Conservation (phyloP, 345 rosid genomes). For the Lepidium didymum region DNA sequence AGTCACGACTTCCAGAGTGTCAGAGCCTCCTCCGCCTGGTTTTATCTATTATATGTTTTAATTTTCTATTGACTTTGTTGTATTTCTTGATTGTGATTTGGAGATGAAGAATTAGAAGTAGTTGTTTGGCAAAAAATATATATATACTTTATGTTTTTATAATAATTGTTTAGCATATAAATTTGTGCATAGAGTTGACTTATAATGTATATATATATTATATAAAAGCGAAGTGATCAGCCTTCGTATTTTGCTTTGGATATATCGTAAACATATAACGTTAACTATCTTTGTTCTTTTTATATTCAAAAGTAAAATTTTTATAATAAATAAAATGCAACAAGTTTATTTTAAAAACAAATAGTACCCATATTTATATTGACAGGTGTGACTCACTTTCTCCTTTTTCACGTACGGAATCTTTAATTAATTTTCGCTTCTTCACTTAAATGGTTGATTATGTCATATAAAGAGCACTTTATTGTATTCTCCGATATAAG, state of each 20-base stretch:
- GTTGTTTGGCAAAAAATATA: no score
- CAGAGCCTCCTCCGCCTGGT: no score
- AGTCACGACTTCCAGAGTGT: no score
- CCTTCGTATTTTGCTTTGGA: neutral
- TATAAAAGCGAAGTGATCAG: no score
- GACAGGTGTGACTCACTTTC: slow-evolving; percentile 1
- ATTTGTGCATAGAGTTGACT: no score
- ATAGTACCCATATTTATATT: neutral
- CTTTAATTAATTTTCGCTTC: neutral
- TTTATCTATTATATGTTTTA: no score
- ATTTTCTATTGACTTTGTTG: no score
- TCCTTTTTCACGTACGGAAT: neutral
- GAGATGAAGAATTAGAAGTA: no score
- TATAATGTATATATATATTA: no score
- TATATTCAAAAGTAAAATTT: neutral
- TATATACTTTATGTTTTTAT: no score
- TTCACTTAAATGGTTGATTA: slow-evolving; percentile 8
- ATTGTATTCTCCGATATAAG: neutral
- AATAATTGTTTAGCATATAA: no score
- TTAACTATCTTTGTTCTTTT: neutral
- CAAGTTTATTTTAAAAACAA: neutral
- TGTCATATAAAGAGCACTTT: slow-evolving; percentile 18
- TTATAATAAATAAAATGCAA: neutral
- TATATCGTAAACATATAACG: neutral
- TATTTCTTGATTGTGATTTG: no score